A percentile compares a stretch with the other conserved stretches of the same genome.
Conservation (phyloP, 1,139 yeast genomes). For the Wickerhamomyces sp. region DNA sequence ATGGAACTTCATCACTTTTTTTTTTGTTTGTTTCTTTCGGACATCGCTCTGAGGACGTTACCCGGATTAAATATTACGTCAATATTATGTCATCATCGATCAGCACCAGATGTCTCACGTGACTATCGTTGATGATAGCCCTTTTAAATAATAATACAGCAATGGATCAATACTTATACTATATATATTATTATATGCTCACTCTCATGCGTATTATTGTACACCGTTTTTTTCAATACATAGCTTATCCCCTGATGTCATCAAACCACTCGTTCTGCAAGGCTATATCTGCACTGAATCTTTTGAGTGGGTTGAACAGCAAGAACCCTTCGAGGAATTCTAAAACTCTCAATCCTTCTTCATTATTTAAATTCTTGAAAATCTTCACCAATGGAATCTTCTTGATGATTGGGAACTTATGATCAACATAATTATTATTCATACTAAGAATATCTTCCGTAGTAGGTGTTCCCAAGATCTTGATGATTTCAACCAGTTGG, state of each 20-base stretch:
- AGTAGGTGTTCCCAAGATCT: conserved; percentile 92
- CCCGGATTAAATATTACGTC: no score
- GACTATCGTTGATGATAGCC: no score
- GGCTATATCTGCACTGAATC: conserved; percentile 67
- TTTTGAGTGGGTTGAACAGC: conserved; percentile 66
- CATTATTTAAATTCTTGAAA: conserved; percentile 49
- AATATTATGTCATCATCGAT: no score
- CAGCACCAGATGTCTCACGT: no score
- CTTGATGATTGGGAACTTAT: conserved; percentile 91
- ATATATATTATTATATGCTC: no score
- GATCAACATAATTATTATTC: conserved; percentile 98
- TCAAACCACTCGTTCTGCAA: conserved; percentile 71
- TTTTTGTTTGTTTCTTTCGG: no score
- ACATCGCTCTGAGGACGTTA: no score
- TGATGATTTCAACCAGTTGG: conserved; percentile 93
- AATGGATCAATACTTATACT: no score
- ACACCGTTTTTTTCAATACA: no score
- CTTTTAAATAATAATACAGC: no score
- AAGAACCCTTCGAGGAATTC: conserved; percentile 21
- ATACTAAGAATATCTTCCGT: conserved; percentile 87
- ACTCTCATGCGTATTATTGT: no score
- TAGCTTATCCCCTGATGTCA: conserved; percentile 47
- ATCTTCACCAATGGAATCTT: conserved; percentile 88
- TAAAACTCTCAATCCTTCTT: conserved; percentile 18
- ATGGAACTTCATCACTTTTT: no score